A percentile compares a stretch with the other conserved stretches of the same genome.
These are phyloP conservation scores for Trichoderma cornu-damae DNA, from an alignment of 2,329 filamentous ascomycete genomes.

Conservation along the genomic window DNA sequence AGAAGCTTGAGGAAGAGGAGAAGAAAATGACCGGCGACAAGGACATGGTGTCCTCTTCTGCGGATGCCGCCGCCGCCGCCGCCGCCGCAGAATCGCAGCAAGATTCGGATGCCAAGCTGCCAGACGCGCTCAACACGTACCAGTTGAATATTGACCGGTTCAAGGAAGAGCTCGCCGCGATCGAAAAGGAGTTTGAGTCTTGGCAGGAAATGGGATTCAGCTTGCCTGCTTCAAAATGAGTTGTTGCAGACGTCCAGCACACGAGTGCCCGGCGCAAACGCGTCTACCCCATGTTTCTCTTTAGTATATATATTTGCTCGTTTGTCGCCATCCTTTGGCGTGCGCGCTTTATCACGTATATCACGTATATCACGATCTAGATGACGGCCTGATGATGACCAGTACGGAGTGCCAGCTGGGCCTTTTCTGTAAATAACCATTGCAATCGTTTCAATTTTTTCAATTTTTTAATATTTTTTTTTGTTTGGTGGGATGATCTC, in stretches of 20 bases:
- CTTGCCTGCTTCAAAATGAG: slow-evolving; percentile 9
- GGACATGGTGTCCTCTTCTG: slow-evolving; percentile 7
- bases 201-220: slow-evolving; percentile 15
- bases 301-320: background rate
- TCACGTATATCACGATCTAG: background rate
- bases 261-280: background rate
- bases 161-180: slow-evolving; percentile 11
- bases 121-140: background rate
- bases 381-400: background rate
- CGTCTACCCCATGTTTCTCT: background rate
- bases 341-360: too few species aligned
- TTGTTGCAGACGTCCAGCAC: background rate
- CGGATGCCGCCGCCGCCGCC: background rate
- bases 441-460: background rate
- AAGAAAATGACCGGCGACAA: slow-evolving; percentile 1
- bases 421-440: background rate
- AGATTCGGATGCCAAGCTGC: background rate
- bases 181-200: slow-evolving; percentile 14
- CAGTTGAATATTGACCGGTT: slow-evolving; percentile 11
- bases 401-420: background rate
- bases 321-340: background rate
- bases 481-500: background rate
- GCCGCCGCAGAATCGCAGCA: background rate
- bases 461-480: background rate
- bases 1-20: slow-evolving; percentile 15